phyloP scores from a whole-genome alignment of 2,329 filamentous ascomycete genomes.

The Fusarium citri region DNA sequence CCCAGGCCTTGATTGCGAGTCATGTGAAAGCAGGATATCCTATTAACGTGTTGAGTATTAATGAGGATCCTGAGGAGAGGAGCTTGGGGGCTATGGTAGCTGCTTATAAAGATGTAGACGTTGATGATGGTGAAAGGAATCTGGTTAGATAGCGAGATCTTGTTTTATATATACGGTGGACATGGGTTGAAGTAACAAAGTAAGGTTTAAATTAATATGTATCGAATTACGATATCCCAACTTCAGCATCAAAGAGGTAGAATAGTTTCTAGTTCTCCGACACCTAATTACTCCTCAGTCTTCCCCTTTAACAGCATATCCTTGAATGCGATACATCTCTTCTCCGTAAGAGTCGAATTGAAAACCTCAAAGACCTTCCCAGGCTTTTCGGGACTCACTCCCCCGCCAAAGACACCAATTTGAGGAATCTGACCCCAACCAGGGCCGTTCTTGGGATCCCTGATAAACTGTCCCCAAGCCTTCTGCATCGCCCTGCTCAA shows the following conservation, averaged over 20 bases:
- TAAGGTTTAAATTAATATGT: too few relatives aligned
- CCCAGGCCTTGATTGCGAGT: too few relatives aligned
- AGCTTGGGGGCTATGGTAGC: too few relatives aligned
- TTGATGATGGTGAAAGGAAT: too few relatives aligned
- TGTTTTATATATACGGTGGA: too few relatives aligned
- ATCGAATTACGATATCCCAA: neutral
- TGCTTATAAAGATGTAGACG: too few relatives aligned
- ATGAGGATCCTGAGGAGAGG: too few relatives aligned
- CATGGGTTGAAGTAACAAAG: too few relatives aligned
- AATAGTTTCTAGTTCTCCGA: neutral
- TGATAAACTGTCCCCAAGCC: conserved; percentile 48
- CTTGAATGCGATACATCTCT: conserved; percentile 17
- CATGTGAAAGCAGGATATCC: too few relatives aligned
- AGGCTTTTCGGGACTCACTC: conserved; percentile 19
- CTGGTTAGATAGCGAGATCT: too few relatives aligned
- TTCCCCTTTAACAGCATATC: neutral
- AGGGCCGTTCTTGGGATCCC: conserved; percentile 40
- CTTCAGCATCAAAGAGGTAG: neutral
- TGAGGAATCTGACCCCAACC: conserved; percentile 43
- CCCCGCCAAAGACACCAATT: conserved; percentile 44
- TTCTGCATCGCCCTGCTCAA: conserved; percentile 44
- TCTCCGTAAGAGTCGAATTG: conserved; percentile 11
- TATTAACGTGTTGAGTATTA: too few relatives aligned
- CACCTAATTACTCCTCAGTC: neutral
- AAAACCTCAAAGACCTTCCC: conserved; percentile 3